Percentiles rank a stretch among this genome's conserved stretches.
These are phyloP conservation scores for Nitzschia sp. DNA, from an alignment of 108 stramenopile species.

Conservation along the genomic window DNA sequence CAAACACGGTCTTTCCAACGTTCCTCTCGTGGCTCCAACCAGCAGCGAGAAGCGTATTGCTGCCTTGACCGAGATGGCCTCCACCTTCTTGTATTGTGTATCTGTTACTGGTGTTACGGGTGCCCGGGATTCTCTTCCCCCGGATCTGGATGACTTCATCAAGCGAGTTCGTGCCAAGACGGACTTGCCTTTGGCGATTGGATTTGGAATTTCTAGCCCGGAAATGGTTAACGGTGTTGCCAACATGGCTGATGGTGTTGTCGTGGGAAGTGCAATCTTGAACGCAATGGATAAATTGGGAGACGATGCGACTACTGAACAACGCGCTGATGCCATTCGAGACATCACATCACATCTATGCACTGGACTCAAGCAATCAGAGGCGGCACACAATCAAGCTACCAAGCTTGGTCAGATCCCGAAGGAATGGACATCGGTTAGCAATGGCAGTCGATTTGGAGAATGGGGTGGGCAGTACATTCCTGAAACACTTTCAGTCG, in stretches of 20 bases:
- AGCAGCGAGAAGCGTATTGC: conserved; percentile 93
- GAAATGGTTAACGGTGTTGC: conserved; percentile 91
- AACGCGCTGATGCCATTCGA: conserved; percentile 78
- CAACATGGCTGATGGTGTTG: conserved; percentile 94
- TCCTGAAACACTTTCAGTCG: conserved; percentile 95
- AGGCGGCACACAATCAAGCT: conserved; percentile 67
- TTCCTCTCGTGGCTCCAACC: conserved; percentile 96
- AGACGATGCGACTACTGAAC: conserved; percentile 62
- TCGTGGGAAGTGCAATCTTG: conserved; percentile 96
- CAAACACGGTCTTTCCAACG: conserved; percentile 85
- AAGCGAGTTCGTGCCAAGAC: conserved; percentile 85
- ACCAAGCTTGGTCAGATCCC: conserved; percentile 72
- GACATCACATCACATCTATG: conserved; percentile 65
- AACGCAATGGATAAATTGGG: conserved; percentile 86
- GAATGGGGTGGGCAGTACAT: conserved; percentile 98
- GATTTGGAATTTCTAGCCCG: conserved; percentile 94
- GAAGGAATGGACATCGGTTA: conserved; percentile 38
- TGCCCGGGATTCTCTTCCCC: conserved; percentile 75
- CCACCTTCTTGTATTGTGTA: conserved; percentile 96
- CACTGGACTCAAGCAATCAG: conserved; percentile 69
- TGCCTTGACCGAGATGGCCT: conserved; percentile 82
- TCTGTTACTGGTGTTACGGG: conserved; percentile 97
- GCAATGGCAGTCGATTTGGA: conserved; percentile 74
- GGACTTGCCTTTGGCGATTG: conserved; percentile 92
- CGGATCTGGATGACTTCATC: conserved; percentile 90